phyloP scores from a whole-genome alignment of 441 rosid genomes.

The Syzygium malaccense region DNA sequence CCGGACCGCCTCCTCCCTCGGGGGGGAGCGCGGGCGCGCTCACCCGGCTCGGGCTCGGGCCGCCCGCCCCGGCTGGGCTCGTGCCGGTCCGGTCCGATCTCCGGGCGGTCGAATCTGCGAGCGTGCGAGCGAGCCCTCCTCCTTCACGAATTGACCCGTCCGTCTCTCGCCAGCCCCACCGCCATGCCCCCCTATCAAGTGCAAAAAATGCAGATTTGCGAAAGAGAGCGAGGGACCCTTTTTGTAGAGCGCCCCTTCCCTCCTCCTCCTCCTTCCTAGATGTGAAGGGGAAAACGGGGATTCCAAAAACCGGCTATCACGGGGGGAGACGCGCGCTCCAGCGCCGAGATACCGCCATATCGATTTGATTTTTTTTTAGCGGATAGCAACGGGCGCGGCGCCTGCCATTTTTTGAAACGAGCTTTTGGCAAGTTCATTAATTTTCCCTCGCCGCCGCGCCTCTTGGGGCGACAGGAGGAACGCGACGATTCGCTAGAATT shows the following conservation, averaged over 20 bases:
- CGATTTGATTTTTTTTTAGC: not conserved
- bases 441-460: accelerated
- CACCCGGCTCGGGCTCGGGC: not conserved
- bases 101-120: not conserved
- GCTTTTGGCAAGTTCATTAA: not conserved
- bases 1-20: not conserved
- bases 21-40: not conserved
- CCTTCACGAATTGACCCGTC: not conserved
- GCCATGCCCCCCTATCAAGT: not conserved
- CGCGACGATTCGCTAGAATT: not conserved
- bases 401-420: not conserved
- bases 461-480: not conserved
- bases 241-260: not conserved
- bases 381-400: not conserved
- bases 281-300: not conserved
- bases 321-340: not conserved
- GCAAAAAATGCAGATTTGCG: not conserved
- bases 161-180: not conserved
- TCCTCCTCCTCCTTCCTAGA: not conserved
- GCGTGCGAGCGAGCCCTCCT: not conserved
- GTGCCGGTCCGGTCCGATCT: not conserved
- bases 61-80: not conserved
- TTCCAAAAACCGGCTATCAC: not conserved
- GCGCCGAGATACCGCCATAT: accelerated
- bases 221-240: not conserved